Conservation (phyloP, 305 asterid genomes). For the Coffea humblotiana region DNA sequence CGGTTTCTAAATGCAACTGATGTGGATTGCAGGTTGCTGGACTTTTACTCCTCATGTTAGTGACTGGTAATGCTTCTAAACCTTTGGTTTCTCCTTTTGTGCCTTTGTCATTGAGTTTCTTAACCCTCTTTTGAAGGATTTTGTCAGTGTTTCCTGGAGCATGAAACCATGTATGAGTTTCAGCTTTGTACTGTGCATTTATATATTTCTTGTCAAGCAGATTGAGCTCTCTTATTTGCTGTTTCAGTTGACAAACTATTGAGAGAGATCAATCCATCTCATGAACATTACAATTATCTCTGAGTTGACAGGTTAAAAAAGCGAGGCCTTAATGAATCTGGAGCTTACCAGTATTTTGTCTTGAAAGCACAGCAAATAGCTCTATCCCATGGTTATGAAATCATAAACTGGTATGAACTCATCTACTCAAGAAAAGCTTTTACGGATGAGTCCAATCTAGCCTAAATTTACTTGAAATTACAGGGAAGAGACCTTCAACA, state of each 20-base stretch:
- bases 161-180: not conserved
- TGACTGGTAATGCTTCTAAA: slow-evolving; percentile 52
- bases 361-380: slow-evolving; percentile 85
- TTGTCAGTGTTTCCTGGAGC: not conserved
- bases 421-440: not conserved
- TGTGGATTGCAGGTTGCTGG: slow-evolving; percentile 82
- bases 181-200: too few species aligned
- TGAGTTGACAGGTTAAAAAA: slow-evolving; percentile 54
- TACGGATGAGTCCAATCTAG: not conserved
- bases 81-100: not conserved
- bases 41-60: slow-evolving; percentile 59
- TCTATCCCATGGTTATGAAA: slow-evolving; percentile 82
- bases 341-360: slow-evolving; percentile 78
- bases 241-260: not conserved
- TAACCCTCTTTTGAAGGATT: not conserved
- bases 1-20: not conserved
- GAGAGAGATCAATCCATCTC: not conserved
- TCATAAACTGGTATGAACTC: slow-evolving; percentile 74
- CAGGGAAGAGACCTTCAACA: slow-evolving; percentile 95
- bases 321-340: slow-evolving; percentile 37
- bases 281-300: not conserved
- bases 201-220: not conserved
- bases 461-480: slow-evolving; percentile 1
- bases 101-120: not conserved
- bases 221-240: too few species aligned